Percentiles rank a stretch among this genome's conserved stretches.
phyloP scores from a whole-genome alignment of 2,329 filamentous ascomycete genomes.

The Lomentospora prolificans region DNA sequence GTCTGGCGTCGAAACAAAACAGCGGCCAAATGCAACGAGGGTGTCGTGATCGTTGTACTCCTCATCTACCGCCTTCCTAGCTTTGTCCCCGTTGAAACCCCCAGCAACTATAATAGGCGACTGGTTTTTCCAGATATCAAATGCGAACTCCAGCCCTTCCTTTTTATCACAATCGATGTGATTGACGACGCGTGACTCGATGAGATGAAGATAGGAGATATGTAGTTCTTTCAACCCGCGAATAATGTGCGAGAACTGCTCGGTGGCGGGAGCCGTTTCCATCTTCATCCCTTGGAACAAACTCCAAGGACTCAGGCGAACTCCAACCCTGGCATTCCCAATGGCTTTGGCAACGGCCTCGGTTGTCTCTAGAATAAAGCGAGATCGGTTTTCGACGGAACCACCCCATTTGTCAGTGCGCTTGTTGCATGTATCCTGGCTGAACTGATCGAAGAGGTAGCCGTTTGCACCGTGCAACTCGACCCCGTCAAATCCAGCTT shows the following conservation, averaged over 20 bases:
- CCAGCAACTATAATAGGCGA: constrained; percentile 24
- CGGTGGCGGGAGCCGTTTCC: constrained; percentile 34
- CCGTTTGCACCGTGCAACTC: constrained; percentile 49
- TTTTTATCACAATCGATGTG: constrained; percentile 25
- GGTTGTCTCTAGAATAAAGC: constrained; percentile 39
- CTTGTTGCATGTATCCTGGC: constrained; percentile 38
- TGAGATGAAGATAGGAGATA: constrained; percentile 46
- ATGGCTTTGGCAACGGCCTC: constrained; percentile 29
- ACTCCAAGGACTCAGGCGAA: constrained; percentile 48
- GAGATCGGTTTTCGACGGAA: constrained; percentile 40
- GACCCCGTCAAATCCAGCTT: constrained; percentile 61
- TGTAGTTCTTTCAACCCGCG: constrained; percentile 38
- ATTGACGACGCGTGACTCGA: constrained; percentile 43
- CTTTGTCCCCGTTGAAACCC: constrained; percentile 17
- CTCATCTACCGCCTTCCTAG: constrained; percentile 15
- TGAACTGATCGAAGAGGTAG: constrained; percentile 57
- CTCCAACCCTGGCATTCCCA: constrained; percentile 39
- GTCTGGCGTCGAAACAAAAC: constrained; percentile 25
- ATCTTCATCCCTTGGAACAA: constrained; percentile 51
- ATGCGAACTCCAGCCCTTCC: neutral
- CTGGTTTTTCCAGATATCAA: constrained; percentile 18
- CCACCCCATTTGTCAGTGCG: constrained; percentile 47
- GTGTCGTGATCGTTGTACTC: constrained; percentile 19
- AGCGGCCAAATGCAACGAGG: constrained; percentile 21
- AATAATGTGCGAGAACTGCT: constrained; percentile 49